Evolutionary conservation across 1,284 basidiomycete genomes (phyloP).

Genomic region (Sporisorium exsertum): DNA sequence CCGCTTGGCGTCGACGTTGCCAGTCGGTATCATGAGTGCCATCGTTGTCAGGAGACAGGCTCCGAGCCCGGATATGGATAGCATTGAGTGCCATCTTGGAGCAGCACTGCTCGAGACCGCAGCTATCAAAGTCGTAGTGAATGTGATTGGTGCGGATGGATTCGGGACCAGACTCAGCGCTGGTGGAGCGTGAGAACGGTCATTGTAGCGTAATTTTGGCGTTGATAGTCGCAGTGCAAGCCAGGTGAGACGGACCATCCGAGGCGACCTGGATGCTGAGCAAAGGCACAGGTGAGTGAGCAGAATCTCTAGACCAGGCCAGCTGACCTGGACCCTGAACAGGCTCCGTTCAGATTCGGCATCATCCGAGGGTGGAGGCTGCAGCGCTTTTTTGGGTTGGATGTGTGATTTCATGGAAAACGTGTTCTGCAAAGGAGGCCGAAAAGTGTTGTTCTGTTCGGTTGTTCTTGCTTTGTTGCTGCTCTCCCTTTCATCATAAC

Average conservation of each 20-base stretch:
- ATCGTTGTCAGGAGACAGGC: constrained; percentile 1
- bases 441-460: constrained; percentile 2
- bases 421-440: background rate
- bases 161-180: background rate
- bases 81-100: constrained; percentile 36
- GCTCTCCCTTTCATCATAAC: constrained; percentile 1
- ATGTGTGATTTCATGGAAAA: constrained; percentile 3
- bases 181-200: background rate
- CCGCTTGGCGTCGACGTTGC: background rate
- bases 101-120: background rate
- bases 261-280: background rate
- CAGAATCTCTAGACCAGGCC: no score
- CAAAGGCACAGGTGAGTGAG: background rate
- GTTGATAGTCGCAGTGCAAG: background rate
- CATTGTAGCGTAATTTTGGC: background rate
- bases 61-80: constrained; percentile 23
- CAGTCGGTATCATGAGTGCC: background rate
- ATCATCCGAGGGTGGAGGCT: constrained; percentile 13
- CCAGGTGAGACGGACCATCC: no score
- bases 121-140: background rate
- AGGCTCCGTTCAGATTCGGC: background rate
- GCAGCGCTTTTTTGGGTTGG: background rate
- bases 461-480: background rate
- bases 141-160: no score
- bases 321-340: constrained; percentile 37